phyloP scores from a whole-genome alignment of 495 filamentous ascomycete species.

The Penicillium steckii region DNA sequence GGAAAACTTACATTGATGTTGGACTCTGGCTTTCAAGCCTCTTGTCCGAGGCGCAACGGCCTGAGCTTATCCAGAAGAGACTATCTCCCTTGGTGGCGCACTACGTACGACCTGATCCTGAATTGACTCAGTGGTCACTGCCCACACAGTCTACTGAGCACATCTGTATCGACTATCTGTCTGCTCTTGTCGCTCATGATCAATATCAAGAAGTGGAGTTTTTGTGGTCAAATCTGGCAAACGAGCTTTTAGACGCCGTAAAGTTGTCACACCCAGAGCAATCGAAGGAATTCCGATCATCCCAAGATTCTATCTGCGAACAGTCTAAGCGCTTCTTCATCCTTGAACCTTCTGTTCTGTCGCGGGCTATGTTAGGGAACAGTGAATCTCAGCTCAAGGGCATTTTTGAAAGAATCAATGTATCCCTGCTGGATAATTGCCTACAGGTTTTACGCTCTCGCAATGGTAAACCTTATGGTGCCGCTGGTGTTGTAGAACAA shows the following conservation, averaged over 20 bases:
- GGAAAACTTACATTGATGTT: slow-evolving; percentile 67
- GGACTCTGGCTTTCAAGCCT: slow-evolving; percentile 46
- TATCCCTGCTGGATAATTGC: slow-evolving; percentile 48
- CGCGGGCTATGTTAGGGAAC: slow-evolving; percentile 25
- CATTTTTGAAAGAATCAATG: slow-evolving; percentile 27
- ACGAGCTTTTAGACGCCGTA: slow-evolving; percentile 58
- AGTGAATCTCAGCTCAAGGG: slow-evolving; percentile 18
- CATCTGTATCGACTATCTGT: slow-evolving; percentile 42
- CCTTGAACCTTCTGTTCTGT: slow-evolving; percentile 50
- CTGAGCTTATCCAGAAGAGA: slow-evolving; percentile 44
- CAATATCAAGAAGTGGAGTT: slow-evolving; percentile 34
- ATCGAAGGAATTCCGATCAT: slow-evolving; percentile 68
- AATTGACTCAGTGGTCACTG: slow-evolving; percentile 50
- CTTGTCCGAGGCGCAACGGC: slow-evolving; percentile 46
- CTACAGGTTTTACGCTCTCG: slow-evolving; percentile 51
- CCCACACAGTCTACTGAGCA: slow-evolving; percentile 33
- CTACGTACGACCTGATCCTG: slow-evolving; percentile 51
- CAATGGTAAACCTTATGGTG: slow-evolving; percentile 82
- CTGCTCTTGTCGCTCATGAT: slow-evolving; percentile 22
- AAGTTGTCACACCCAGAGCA: slow-evolving; percentile 73
- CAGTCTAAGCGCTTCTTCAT: slow-evolving; percentile 63
- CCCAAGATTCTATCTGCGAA: slow-evolving; percentile 62
- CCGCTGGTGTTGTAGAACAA: slow-evolving; percentile 61
- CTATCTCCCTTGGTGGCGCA: slow-evolving; percentile 58
- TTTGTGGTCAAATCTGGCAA: slow-evolving; percentile 55